phyloP scores from a whole-genome alignment of 1,139 yeast genomes.

The Hansenula sp. region DNA sequence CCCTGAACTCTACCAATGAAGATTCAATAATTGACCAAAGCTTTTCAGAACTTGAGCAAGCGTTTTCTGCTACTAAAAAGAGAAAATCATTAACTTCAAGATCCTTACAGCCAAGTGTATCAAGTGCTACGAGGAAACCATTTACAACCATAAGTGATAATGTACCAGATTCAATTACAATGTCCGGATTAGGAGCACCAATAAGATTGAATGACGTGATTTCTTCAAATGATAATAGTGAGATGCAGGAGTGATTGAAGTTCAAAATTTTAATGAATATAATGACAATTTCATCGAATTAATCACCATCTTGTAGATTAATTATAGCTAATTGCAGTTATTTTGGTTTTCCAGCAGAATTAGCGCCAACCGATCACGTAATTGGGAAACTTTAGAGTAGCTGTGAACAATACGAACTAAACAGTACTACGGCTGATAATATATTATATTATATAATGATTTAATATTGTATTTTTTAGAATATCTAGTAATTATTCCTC shows the following conservation, averaged over 20 bases:
- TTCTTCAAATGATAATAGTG: neutral
- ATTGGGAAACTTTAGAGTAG: too few relatives aligned
- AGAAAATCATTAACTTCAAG: slow-evolving; percentile 20
- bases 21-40: slow-evolving; percentile 13
- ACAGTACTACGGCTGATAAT: too few relatives aligned
- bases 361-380: too few relatives aligned
- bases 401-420: too few relatives aligned
- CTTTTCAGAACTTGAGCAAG: slow-evolving; percentile 14
- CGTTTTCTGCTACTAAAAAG: slow-evolving; percentile 13
- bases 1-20: slow-evolving; percentile 6
- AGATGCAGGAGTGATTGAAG: neutral
- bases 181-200: slow-evolving; percentile 4
- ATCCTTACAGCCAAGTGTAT: slow-evolving; percentile 11
- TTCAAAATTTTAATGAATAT: neutral
- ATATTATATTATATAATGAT: too few relatives aligned
- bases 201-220: slow-evolving; percentile 3
- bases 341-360: too few relatives aligned
- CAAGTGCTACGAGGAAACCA: neutral
- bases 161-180: too few relatives aligned
- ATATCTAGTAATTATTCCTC: too few relatives aligned
- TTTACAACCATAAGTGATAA: neutral
- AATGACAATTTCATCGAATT: neutral
- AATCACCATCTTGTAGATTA: too few relatives aligned
- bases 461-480: too few relatives aligned
- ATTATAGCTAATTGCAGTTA: too few relatives aligned